Conservation (phyloP, 495 filamentous ascomycete genomes). For the Rhypophila decipiens region DNA sequence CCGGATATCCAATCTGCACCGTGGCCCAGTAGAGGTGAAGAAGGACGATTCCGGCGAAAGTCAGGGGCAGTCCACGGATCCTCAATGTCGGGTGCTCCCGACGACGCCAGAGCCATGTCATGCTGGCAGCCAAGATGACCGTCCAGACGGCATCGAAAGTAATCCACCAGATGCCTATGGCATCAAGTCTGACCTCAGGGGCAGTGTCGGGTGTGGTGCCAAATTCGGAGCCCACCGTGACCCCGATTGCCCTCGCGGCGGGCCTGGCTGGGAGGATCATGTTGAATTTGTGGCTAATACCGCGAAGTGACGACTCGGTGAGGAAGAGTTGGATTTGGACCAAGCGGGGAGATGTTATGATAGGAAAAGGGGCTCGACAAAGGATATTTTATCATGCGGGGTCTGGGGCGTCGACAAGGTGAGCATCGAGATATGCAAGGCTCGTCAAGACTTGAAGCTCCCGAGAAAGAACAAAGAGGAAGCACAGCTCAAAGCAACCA, state of each 20-base stretch:
- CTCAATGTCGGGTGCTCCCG: conserved; percentile 55
- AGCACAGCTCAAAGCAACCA: too few species aligned
- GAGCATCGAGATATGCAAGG: too few species aligned
- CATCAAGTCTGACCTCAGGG: conserved; percentile 16
- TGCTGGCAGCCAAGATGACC: conserved; percentile 41
- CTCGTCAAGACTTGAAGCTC: too few species aligned
- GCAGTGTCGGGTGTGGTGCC: conserved; percentile 23
- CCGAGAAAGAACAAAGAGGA: too few species aligned
- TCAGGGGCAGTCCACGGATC: conserved; percentile 55
- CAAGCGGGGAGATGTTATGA: too few species aligned
- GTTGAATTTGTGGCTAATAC: too few species aligned
- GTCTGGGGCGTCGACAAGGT: too few species aligned
- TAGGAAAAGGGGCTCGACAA: too few species aligned
- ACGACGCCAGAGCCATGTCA: conserved; percentile 47
- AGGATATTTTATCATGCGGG: too few species aligned
- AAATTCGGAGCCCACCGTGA: conserved; percentile 22
- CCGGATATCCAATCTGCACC: conserved; percentile 53
- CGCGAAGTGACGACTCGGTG: too few species aligned
- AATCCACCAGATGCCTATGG: conserved; percentile 25
- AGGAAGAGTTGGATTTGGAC: too few species aligned
- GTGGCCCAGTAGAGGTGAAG: conserved; percentile 60
- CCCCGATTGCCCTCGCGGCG: conserved; percentile 2
- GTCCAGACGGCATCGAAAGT: conserved; percentile 50
- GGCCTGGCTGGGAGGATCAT: conserved; percentile 20
- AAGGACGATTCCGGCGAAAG: conserved; percentile 50